Conservation (phyloP, 225 moss, liverwort and hornwort species). For the Pleurozium schreberi region DNA sequence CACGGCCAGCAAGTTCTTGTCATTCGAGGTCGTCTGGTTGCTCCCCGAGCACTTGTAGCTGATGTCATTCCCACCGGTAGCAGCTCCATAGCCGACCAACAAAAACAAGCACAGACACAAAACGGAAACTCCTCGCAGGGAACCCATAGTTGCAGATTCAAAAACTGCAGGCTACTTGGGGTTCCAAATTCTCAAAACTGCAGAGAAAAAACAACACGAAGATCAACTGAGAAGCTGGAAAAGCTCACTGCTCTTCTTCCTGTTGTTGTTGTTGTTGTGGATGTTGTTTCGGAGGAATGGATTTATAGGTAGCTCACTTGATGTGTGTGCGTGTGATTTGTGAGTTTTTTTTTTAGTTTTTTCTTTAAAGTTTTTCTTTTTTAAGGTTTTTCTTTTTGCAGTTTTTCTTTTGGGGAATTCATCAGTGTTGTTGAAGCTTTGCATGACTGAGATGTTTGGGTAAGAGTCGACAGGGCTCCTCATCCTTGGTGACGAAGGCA, state of each 20-base stretch:
- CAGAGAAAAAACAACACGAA: not conserved
- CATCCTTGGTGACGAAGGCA: not conserved
- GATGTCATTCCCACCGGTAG: not conserved
- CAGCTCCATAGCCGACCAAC: not conserved
- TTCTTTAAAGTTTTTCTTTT: not conserved
- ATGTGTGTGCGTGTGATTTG: not conserved
- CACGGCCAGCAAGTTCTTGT: slow-evolving; percentile 24
- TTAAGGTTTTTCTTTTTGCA: not conserved
- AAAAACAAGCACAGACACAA: not conserved
- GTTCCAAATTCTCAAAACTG: not conserved
- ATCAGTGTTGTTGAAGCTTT: not conserved
- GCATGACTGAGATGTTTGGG: not conserved
- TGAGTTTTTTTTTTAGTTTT: not conserved
- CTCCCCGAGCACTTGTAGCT: not conserved
- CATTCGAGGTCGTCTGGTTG: not conserved
- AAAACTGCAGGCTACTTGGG: not conserved
- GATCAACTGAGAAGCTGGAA: not conserved
- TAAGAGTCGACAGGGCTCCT: not conserved
- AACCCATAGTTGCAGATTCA: not conserved
- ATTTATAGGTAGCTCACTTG: not conserved
- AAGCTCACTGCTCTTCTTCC: too few relatives aligned
- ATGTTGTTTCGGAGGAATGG: too few relatives aligned
- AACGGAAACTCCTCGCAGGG: not conserved
- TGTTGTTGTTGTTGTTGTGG: not conserved
- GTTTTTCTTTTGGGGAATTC: not conserved